Base-by-base conservation (phyloP, 2,329 filamentous ascomycete species). In the Aspergillus ustus region DNA sequence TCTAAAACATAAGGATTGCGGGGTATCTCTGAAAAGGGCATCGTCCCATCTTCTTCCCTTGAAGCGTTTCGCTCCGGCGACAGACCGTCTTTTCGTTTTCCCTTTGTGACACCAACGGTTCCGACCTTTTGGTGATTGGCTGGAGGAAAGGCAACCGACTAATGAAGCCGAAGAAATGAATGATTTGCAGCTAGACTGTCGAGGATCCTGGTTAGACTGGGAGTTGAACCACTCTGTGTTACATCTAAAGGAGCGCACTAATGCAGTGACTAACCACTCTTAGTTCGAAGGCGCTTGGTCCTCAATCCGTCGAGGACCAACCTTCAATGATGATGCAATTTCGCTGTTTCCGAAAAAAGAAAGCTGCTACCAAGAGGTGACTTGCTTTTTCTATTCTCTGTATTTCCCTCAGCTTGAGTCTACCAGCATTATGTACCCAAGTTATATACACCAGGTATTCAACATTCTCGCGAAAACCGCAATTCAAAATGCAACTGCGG, bases 111-210 rank as follows among this genome's bases (percentile, higher is more conserved):
- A 54, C 51, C 55, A 62, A 54, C 60, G n/a, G 45, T 58, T 34
- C 60, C 54, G 52, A 43, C 28, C 34, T 28, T 48, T 34, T 62
- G 60, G 60, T 62, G 44, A 58, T 58, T 62, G 54, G 60, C 34
- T 9, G 44, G 44, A 25, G 25, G 11, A 37, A 31, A 61, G 59
- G 44, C 54, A 61, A 51, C 54, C n/a, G 49, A 55, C 54, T 54
- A 54, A 54, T 58, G 43, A 49, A 58, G 50, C 17, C 34, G 54
- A 58, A 54, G 34, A 40, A 22, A 46, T 49, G 34, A 57, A 62
- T 55, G 60, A 62, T 62, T 62, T 62, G 60, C 60, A 58, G 51
- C 60, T 58, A 62, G 44, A 54, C 43, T 49, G 43, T 46, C 34
- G 20, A 40, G 37, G 17, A 58, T 58, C 50, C 54, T 46, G 34